These are phyloP conservation scores for Phytophthora foliorum DNA, from an alignment of 352 stramenopile genomes.

Conservation along the genomic window DNA sequence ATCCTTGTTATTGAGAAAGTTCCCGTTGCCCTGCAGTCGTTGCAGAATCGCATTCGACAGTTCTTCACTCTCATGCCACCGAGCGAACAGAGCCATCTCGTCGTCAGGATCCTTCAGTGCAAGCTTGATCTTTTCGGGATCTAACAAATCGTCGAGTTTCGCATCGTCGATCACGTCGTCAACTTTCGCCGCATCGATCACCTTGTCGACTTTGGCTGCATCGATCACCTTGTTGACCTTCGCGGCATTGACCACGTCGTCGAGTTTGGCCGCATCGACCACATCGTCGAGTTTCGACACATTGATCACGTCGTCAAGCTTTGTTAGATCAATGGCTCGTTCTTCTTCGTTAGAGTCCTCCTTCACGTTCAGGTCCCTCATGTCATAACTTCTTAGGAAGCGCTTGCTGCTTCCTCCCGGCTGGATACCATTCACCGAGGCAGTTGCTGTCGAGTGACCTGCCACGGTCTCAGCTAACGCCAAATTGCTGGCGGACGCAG, in stretches of 20 bases:
- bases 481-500: background rate
- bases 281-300: background rate
- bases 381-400: slow-evolving; percentile 1
- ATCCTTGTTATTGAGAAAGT: slow-evolving; percentile 4
- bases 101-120: background rate
- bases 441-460: background rate
- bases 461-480: background rate
- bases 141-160: slow-evolving; percentile 12
- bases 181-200: background rate
- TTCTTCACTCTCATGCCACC: slow-evolving; percentile 1
- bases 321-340: background rate
- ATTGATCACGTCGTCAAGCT: background rate
- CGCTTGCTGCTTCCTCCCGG: background rate
- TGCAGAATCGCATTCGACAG: background rate
- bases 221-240: slow-evolving; percentile 4
- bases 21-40: background rate
- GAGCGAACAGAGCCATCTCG: background rate
- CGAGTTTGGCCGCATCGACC: background rate
- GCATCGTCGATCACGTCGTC: background rate
- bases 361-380: background rate
- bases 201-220: background rate
- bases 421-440: background rate
- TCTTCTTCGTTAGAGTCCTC: slow-evolving; percentile 8
- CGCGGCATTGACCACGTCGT: slow-evolving; percentile 1
- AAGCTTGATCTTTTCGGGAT: slow-evolving; percentile 3